phyloP scores from a whole-genome alignment of 2,329 filamentous ascomycete genomes.

The Hansfordia pulvinata region DNA sequence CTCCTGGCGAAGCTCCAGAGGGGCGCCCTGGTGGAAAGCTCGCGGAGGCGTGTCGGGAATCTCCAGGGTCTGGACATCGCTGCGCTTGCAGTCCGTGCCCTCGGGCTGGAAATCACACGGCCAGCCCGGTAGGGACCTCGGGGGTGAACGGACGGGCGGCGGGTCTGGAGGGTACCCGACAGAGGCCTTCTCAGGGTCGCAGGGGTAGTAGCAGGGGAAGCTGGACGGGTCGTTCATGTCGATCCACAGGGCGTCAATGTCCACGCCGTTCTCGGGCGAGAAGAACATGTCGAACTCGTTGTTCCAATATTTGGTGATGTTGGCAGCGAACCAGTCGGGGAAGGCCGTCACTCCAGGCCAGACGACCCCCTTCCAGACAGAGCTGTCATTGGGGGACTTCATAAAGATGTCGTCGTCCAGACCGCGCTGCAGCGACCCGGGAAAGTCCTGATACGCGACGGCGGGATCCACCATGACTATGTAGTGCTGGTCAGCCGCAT shows the following conservation, averaged over 20 bases:
- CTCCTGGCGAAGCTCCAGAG: conserved; percentile 8
- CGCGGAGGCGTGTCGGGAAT: conserved; percentile 15
- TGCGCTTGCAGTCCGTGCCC: conserved; percentile 20
- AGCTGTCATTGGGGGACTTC: conserved; percentile 38
- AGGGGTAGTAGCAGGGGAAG: conserved; percentile 39
- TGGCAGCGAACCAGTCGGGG: conserved; percentile 64
- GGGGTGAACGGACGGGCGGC: conserved; percentile 47
- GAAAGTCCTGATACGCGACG: conserved; percentile 33
- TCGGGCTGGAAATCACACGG: conserved; percentile 52
- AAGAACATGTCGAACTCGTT: conserved; percentile 55
- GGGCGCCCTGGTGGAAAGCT: conserved; percentile 8
- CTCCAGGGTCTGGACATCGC: conserved; percentile 8
- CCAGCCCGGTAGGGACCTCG: conserved; percentile 55
- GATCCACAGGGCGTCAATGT: conserved; percentile 70
- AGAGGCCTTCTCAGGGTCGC: conserved; percentile 24
- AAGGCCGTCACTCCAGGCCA: conserved; percentile 65
- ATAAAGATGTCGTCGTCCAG: conserved; percentile 30
- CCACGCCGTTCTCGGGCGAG: conserved; percentile 45
- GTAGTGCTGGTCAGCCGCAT: conserved; percentile 54
- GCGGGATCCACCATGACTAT: conserved; percentile 70
- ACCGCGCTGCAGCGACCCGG: conserved; percentile 23
- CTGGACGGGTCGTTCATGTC: conserved; percentile 48
- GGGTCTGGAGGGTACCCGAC: conserved; percentile 43
- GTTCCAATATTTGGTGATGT: conserved; percentile 55
- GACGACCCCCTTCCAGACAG: conserved; percentile 49